These are phyloP conservation scores for Loxodes magnus DNA, from an alignment of 73 alveolate genomes.

Conservation along the genomic window DNA sequence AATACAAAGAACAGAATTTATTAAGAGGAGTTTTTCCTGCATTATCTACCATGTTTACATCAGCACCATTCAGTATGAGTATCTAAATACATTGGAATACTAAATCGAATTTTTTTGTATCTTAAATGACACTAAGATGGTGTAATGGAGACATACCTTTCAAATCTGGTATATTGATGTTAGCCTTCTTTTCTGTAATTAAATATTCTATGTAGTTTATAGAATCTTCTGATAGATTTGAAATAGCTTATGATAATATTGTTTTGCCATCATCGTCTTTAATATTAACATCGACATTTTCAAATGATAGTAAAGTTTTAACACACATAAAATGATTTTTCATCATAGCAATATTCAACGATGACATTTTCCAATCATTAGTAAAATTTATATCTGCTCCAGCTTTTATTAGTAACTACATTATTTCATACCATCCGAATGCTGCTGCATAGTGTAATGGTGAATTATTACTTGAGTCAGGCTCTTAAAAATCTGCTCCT, in stretches of 20 bases:
- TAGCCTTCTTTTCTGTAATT: conserved; percentile 67
- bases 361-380: conserved; percentile 88
- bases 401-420: conserved; percentile 61
- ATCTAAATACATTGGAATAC: too few relatives aligned
- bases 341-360: conserved; percentile 81
- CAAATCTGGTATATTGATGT: conserved; percentile 72
- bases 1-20: too few relatives aligned
- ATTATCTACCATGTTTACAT: too few relatives aligned
- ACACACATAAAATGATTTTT: conserved; percentile 79
- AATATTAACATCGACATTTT: conserved; percentile 74
- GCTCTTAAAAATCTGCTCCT: conserved; percentile 76
- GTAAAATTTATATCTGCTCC: conserved; percentile 86
- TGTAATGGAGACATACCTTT: conserved; percentile 78
- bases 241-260: conserved; percentile 57
- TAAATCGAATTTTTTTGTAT: too few relatives aligned
- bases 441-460: conserved; percentile 97
- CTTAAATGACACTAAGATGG: conserved; percentile 49
- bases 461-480: conserved; percentile 77
- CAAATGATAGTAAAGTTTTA: conserved; percentile 55
- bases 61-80: too few relatives aligned
- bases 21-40: too few relatives aligned
- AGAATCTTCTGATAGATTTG: conserved; percentile 45
- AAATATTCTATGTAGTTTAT: conserved; percentile 59
- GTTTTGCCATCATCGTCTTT: conserved; percentile 89
- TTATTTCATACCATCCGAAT: conserved; percentile 74